Percentiles rank a stretch among this genome's conserved stretches.
phyloP scores from a whole-genome alignment of 805 yeast genomes.

The Myxozyma neotropica region DNA sequence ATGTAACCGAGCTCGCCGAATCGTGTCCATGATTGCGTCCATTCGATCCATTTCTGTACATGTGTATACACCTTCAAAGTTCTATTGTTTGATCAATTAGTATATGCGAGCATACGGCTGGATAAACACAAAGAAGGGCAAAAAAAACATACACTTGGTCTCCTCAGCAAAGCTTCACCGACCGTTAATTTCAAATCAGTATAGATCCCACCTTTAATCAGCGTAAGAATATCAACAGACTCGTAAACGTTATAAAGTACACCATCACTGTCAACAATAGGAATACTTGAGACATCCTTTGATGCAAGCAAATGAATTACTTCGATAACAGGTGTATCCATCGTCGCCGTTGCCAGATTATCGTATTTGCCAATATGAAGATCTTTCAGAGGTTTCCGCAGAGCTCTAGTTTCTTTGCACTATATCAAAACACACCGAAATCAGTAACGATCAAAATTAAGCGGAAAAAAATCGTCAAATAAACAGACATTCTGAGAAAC shows the following conservation, averaged over 20 bases:
- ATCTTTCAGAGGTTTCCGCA: conserved; percentile 72
- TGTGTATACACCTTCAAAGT: conserved; percentile 96
- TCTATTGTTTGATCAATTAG: conserved; percentile 41
- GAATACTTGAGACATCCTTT: conserved; percentile 86
- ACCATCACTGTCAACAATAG: conserved; percentile 77
- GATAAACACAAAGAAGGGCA: not conserved
- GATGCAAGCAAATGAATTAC: conserved; percentile 81
- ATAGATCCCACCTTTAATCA: conserved; percentile 92
- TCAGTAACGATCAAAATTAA: not conserved
- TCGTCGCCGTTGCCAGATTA: conserved; percentile 71
- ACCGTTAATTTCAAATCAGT: conserved; percentile 87
- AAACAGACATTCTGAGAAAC: conserved; percentile 75
- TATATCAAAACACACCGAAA: not conserved
- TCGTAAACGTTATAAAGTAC: conserved; percentile 87
- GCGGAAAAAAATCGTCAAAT: no score
- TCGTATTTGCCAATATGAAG: conserved; percentile 64
- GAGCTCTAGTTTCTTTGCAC: conserved; percentile 88
- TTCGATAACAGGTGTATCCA: conserved; percentile 91
- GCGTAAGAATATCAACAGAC: conserved; percentile 89
- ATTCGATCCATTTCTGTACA: conserved; percentile 86
- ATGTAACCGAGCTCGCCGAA: conserved; percentile 86
- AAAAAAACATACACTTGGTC: conserved; percentile 58
- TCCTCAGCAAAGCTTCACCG: conserved; percentile 92
- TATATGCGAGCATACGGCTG: no score
- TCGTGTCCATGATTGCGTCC: conserved; percentile 88